A percentile compares a stretch with the other conserved stretches of the same genome.
Evolutionary conservation across 2,329 filamentous ascomycete species (phyloP).

Genomic region (Botryotinia calthae): DNA sequence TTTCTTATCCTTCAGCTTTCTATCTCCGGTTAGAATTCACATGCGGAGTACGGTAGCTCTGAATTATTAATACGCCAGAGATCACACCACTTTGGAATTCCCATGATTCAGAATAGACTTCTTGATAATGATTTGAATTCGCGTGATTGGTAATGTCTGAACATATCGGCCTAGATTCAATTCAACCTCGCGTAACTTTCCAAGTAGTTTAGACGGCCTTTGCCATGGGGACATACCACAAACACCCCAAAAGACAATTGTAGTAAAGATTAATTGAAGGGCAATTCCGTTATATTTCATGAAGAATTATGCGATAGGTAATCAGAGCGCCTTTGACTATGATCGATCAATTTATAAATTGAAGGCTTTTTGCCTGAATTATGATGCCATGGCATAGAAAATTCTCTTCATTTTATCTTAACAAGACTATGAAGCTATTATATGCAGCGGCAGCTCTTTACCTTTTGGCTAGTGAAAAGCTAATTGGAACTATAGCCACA

Average conservation of each 20-base stretch:
- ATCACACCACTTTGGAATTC: background rate
- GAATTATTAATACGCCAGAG: background rate
- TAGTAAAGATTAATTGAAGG: rapidly evolving
- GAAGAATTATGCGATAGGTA: background rate
- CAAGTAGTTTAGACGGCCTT: background rate
- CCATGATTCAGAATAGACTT: background rate
- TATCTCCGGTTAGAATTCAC: background rate
- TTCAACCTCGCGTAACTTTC: background rate
- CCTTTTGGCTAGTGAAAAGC: no score
- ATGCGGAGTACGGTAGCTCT: background rate
- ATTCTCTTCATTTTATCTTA: no score
- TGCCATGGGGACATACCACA: background rate
- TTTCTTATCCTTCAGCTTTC: background rate
- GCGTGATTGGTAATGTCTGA: background rate
- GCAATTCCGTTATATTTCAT: background rate
- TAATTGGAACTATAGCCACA: no score
- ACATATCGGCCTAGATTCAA: background rate
- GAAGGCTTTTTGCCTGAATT: background rate
- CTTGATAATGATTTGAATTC: background rate
- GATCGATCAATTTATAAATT: background rate
- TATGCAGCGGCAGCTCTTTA: no score
- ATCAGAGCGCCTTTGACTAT: background rate
- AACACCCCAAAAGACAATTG: background rate
- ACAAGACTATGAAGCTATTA: no score
- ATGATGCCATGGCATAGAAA: background rate